Percentiles rank a stretch among this genome's conserved stretches.
Conservation (phyloP, 225 moss, liverwort and hornwort genomes). For the Ulota crispa region DNA sequence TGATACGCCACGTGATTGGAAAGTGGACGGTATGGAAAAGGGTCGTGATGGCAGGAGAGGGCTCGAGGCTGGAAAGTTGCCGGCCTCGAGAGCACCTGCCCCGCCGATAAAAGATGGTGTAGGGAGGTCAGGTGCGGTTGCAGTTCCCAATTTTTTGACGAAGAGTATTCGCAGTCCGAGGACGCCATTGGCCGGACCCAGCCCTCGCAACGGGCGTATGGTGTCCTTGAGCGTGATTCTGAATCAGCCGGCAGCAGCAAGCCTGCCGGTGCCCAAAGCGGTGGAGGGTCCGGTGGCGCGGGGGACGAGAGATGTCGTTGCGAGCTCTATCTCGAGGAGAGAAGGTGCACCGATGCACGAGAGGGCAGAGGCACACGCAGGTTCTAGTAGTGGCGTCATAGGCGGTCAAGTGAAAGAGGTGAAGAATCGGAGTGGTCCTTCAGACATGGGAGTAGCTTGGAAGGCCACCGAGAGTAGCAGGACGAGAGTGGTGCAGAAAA, state of each 20-base stretch:
- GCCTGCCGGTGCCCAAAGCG: not conserved
- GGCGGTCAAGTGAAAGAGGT: slow-evolving; percentile 21
- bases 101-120: slow-evolving; percentile 20
- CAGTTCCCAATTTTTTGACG: slow-evolving; percentile 26
- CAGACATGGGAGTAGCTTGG: slow-evolving; percentile 21
- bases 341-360: slow-evolving; percentile 33
- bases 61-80: slow-evolving; percentile 29
- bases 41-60: slow-evolving; percentile 15
- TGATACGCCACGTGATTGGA: slow-evolving; percentile 22
- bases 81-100: slow-evolving; percentile 26
- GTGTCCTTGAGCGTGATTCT: slow-evolving; percentile 71
- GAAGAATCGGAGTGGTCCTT: slow-evolving; percentile 20
- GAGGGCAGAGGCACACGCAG: slow-evolving; percentile 28
- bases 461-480: slow-evolving; percentile 16
- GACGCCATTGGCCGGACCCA: slow-evolving; percentile 59
- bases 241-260: slow-evolving; percentile 45
- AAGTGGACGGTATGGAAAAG: not conserved
- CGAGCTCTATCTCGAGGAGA: not conserved
- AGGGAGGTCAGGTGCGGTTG: not conserved
- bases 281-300: not conserved
- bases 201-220: slow-evolving; percentile 68
- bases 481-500: slow-evolving; percentile 43
- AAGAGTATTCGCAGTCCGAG: slow-evolving; percentile 49
- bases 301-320: slow-evolving; percentile 11
- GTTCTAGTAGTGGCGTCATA: slow-evolving; percentile 18